phyloP scores from a whole-genome alignment of 116 monocot genomes.

The Papilionanthe hybrid region DNA sequence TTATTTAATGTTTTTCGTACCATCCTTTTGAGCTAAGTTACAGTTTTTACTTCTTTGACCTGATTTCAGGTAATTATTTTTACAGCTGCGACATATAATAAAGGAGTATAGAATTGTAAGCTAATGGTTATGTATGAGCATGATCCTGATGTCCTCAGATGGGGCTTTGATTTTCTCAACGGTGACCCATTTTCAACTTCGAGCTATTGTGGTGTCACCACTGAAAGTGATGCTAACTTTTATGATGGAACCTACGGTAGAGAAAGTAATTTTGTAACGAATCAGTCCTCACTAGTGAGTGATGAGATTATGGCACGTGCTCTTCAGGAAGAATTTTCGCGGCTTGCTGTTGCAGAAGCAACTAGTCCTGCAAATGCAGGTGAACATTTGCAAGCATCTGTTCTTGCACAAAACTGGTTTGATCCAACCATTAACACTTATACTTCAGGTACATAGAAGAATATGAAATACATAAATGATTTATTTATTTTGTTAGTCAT shows the following conservation, averaged over 20 bases:
- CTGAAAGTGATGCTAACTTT: conserved; percentile 18
- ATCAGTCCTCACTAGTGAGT: conserved; percentile 34
- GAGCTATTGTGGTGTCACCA: conserved; percentile 19
- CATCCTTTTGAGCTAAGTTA: neutral
- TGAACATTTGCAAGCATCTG: conserved; percentile 39
- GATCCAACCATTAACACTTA: conserved; percentile 12
- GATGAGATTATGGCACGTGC: conserved; percentile 63
- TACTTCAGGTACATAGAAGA: conserved; percentile 26
- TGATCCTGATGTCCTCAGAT: conserved; percentile 57
- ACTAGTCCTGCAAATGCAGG: conserved; percentile 30
- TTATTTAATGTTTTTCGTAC: neutral
- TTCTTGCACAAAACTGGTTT: conserved; percentile 64
- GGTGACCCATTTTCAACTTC: conserved; percentile 26
- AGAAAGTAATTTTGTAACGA: conserved; percentile 23
- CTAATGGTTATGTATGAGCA: conserved; percentile 43
- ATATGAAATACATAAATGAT: neutral
- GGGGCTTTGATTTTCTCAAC: conserved; percentile 56
- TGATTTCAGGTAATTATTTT: neutral
- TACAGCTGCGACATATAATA: conserved; percentile 1
- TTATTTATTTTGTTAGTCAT: neutral
- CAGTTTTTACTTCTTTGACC: neutral
- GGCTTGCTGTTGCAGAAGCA: conserved; percentile 56
- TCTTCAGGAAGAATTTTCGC: conserved; percentile 68
- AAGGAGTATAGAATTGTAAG: conserved; percentile 11
- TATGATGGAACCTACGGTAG: conserved; percentile 19